A percentile compares a stretch with the other conserved stretches of the same genome.
These are phyloP conservation scores for Neofusicoccum ribis DNA, from an alignment of 2,329 filamentous ascomycete genomes.

Conservation along the genomic window DNA sequence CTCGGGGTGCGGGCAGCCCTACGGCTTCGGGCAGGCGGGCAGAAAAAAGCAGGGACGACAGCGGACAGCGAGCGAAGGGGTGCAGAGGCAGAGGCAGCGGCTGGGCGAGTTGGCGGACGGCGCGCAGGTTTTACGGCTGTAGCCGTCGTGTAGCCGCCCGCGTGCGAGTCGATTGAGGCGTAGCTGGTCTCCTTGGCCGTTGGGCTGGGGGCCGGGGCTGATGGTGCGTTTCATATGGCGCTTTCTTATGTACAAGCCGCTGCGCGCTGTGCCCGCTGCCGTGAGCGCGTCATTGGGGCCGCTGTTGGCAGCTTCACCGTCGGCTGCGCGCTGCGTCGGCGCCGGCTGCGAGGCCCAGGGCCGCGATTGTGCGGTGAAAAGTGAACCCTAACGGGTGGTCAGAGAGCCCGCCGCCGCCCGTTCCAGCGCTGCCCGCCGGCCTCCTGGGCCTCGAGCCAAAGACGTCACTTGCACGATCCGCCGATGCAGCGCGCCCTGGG, in stretches of 20 bases:
- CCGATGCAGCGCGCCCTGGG: background rate
- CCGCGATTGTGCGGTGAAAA: background rate
- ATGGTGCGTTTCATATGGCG: constrained; percentile 11
- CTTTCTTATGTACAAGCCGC: constrained; percentile 5
- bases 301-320: background rate
- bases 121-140: constrained; percentile 7
- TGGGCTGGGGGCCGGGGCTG: background rate
- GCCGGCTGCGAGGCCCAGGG: background rate
- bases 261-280: background rate
- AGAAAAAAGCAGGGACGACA: background rate
- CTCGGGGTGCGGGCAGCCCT: background rate
- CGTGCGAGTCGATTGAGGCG: constrained; percentile 13
- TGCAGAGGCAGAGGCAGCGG: background rate
- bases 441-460: background rate
- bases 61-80: constrained; percentile 8
- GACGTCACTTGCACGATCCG: constrained; percentile 8
- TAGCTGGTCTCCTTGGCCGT: constrained; percentile 8
- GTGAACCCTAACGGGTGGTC: background rate
- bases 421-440: too few species aligned
- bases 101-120: background rate
- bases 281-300: too few species aligned
- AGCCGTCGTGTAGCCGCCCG: constrained; percentile 14
- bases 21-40: background rate
- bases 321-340: background rate
- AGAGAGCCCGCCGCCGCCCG: background rate